Evolutionary conservation across 1,284 basidiomycete genomes (phyloP).

Genomic region (Cutaneotrichosporon sp.): DNA sequence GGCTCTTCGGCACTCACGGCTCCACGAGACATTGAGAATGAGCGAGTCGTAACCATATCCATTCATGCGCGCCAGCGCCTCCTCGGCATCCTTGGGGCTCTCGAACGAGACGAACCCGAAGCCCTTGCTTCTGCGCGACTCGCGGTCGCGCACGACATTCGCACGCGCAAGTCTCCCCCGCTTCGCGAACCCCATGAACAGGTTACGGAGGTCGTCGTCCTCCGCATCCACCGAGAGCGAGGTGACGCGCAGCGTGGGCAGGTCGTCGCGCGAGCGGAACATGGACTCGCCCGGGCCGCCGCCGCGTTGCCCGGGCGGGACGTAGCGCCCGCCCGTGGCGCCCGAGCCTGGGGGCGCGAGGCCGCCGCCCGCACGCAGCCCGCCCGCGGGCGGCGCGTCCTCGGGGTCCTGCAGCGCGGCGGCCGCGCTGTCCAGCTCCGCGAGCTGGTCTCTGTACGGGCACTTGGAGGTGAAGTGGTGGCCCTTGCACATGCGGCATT

Average conservation of each 20-base stretch:
- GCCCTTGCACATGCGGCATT: conserved; percentile 92
- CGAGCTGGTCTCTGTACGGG: conserved; percentile 89
- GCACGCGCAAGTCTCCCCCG: conserved; percentile 83
- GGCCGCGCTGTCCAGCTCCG: conserved; percentile 66
- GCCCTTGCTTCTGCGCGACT: conserved; percentile 92
- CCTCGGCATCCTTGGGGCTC: conserved; percentile 69
- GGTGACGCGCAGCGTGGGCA: conserved; percentile 94
- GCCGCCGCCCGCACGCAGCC: conserved; percentile 23
- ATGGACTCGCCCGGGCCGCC: conserved; percentile 76
- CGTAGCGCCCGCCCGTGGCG: conserved; percentile 66
- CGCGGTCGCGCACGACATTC: conserved; percentile 91
- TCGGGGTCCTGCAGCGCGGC: conserved; percentile 52
- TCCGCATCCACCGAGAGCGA: conserved; percentile 94
- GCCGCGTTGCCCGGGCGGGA: conserved; percentile 63
- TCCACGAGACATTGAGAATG: conserved; percentile 45
- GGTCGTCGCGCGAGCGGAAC: conserved; percentile 72
- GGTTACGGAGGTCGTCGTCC: conserved; percentile 87
- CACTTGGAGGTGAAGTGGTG: conserved; percentile 98
- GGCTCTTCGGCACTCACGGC: conserved; percentile 21
- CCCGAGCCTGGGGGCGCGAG: conserved; percentile 10
- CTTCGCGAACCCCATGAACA: conserved; percentile 60
- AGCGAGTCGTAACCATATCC: conserved; percentile 60
- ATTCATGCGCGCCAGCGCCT: conserved; percentile 87
- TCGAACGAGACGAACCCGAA: conserved; percentile 74
- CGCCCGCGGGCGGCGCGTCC: conserved; percentile 23